Base-by-base conservation (phyloP, 2,329 filamentous ascomycete species). In the Fusarium sp. region DNA sequence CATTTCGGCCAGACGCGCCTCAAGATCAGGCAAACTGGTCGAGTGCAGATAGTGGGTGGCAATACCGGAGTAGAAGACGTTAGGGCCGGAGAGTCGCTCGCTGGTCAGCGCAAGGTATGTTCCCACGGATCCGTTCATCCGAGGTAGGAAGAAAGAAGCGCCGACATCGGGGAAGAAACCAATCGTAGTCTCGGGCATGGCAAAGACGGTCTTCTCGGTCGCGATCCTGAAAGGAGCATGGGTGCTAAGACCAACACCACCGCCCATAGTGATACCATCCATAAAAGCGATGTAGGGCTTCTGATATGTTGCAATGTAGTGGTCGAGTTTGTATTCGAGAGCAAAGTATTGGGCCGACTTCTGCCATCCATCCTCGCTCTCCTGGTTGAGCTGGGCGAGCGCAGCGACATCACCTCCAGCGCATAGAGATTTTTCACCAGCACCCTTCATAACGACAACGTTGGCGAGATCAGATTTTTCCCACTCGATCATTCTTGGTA, bases 141-240 rank as follows among this genome's bases (percentile, higher is more conserved):
- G 87, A 17, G 96, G 93, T 53, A 99, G 84, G 85, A 98, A 98
- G 84, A 98, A 99, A 13, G 93, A 96, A 31, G 91, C 96, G 63
- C 96, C 96, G 47, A 99, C 96, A 75, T 99, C 96, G 9, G 96
- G 96, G 85, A 99, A 99, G 85, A 98, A 97, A 37, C 96, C 96
- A 76, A 99, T 99, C 11, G 89, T 97, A 6, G 96, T 99, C 82
- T 99, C 96, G 29, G 96, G 96, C 96, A 99, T 99, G 72, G 96
- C 94, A 75, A 99, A 98, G 46, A 97, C 82, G 8, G 96, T 99
- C 76, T 91, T 91, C 81, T 99, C 96, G 4, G 96, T 99, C 36
- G 96, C 96, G 76, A 99, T 97, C 63, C 96, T 87, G 85, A 99
- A 95, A 5, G 96, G 96, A 4, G 96, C 95, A 80, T 99, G 96